Evolutionary conservation across 805 yeast species (phyloP), one percentile per base, ranked within the genome.

Genomic region (Wickerhamiella occidentalis): DNA sequence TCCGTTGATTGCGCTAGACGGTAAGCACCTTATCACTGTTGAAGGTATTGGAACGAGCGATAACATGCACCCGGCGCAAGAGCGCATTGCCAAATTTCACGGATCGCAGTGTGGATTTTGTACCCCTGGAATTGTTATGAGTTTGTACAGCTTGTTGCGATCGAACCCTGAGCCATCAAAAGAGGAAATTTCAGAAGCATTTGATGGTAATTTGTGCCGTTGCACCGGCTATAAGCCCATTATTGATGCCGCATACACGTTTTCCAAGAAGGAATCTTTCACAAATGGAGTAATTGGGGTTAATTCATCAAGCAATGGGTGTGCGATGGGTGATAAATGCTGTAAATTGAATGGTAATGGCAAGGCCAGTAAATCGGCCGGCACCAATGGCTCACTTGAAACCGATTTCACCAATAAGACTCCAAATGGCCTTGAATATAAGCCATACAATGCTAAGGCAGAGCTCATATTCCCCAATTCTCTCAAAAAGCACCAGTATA

Each of bases 21-120:
- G 75, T 4, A 70, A 69, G 48, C 75, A 71, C 54, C 55, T 72
- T 18, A 68, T 69, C 40, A 72, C 76, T 0, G 71, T 71, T 6
- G 76, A 72, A 55, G 76, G 76, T n/a, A 61, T 72, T 23, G 76
- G 75, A 2, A 55, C 61, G 9, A 51, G 68, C 22, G 60, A 59
- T 11, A 55, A 64, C 38, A 72, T 73, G 4, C 76, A 72, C 54
- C 73, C 76, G 1, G 71, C 69, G n/a, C 76, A 72, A 54, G 75
- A 72, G 53, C 61, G 76, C 19, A 69, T 72, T 33, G 75, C 75
- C 12, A 64, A 68, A 48, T 68, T 68, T 54, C 75, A 72, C 50
- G 76, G 76, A 5, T 70, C 75, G 0, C 76, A 72, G 56, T 72
- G 76, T 56, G 76, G 76, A 2, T 72, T 71, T 54, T 72, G 76